Base-by-base conservation (phyloP, 306 rosid species). In the Lupinus albus region DNA sequence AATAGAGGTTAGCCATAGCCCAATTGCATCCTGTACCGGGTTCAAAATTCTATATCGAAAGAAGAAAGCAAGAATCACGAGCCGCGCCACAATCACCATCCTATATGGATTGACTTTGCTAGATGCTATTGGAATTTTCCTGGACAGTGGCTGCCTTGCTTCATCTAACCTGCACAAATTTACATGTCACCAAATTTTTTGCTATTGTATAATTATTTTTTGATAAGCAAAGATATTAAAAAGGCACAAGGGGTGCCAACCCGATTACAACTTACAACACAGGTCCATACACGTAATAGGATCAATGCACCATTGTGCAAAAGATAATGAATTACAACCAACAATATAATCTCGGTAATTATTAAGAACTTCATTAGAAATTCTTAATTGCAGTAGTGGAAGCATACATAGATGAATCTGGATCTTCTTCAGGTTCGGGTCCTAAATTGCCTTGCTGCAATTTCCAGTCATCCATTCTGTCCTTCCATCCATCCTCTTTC, bases 381-480 rank as follows among this genome's bases (percentile, higher is more conserved):
- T 28, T 63, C 68, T 52, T 63, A 67, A 35, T 6, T 20, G 21
- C 32, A 53, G 53, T 53, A 46, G 1, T 46, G 33, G 42, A 14
- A 54, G 36, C 57, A n/a, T 65, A 44, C 86, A 87, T 75, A 78
- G 84, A 87, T 71, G 85, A 91, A 58, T 68, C 66, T n/a, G 52
- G 65, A 75, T 88, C 95, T 55, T 68, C 74, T 18, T 85, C 88
- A 8, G 58, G 81, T 44, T 88, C 95, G 47, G 83, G 82, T 35
- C 91, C 95, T 32, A 88, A 70, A 53, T 83, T 85, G 62, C 95
- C 91, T 63, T 85, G 95, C 79, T 85, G 95, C 69, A 81, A 16
- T 79, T 85, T 88, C 95, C 95, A 88, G 21, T 88, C 95, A 63
- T 85, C 95, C 87, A 81, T 85, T 75, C 87, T 83, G 6, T 88